Base-by-base conservation (phyloP, 306 rosid species). In the Pueraria montana region DNA sequence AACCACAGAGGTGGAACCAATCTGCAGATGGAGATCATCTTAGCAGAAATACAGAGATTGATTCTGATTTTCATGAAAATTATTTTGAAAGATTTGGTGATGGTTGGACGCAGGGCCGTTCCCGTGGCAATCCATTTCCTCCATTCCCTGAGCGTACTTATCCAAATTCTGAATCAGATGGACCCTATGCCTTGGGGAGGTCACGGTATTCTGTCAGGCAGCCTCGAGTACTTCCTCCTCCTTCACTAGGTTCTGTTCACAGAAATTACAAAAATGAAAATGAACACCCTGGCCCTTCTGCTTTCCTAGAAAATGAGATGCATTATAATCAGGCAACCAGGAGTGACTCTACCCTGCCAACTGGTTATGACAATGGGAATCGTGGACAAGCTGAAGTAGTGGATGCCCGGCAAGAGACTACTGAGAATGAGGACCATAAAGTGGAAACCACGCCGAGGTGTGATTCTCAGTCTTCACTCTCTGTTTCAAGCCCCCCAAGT, bases 221-320 rank as follows among this genome's bases (percentile, higher is more conserved):
- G 88, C 99, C 99, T 61, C 96, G 98, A 45, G 99, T 96, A 86
- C 94, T 90, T 21, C 99, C 99, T 67, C 99, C 99, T 32, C 98
- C 98, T 10, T 80, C 95, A 11, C 46, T 96, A 21, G 82, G 91
- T 84, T 75, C 93, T 30, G 84, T 86, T 48, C 93, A 88, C 84
- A 93, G 87, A 86, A 83, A 88, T 53, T 86, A 87, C 80, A 83
- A 91, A 83, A 83, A 70, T 55, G 96, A 84, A 71, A 81, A 82
- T 87, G 93, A 87, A 64, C 82, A 74, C 72, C 79, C 91, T 26
- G 87, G 89, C 27, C 67, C 96, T 64, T 86, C 94, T 61, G 82
- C 89, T 76, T 90, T 89, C 87, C 63, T 82, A 71, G 95, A 93
- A 78, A 88, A 80, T 58, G 92, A 90, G 84, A 84, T 89, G 49